Percentiles rank a stretch among this genome's conserved stretches.
These are phyloP conservation scores for sorghum (Sorghum bicolor) DNA, from an alignment of 176 grass and related monocot species.

Conservation along the genomic window Sorghum_bicolor_NCBIv3 NC_012873.2:60713501-60714000, in stretches of 20 bases:
- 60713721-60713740: not conserved
- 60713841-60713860: constrained; percentile 10
- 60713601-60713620: too few relatives aligned
- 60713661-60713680: not conserved
- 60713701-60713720: not conserved
- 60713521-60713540: constrained; percentile 31
- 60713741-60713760: not conserved
- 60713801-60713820: constrained; percentile 30
- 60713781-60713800: constrained; percentile 1
- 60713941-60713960: constrained; percentile 52
- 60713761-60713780: not conserved
- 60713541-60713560: not conserved
- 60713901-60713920: constrained; percentile 41
- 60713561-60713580: constrained; percentile 7
- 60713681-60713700: not conserved
- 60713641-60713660: not conserved
- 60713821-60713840: constrained; percentile 27
- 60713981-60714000: constrained; percentile 43
- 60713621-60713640: not conserved
- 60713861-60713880: constrained; percentile 21
- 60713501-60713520: not conserved
- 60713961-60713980: constrained; percentile 34
- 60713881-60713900: constrained; percentile 41
- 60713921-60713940: constrained; percentile 55
- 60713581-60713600: not conserved